Conservation (phyloP, 257 asterid genomes). For the Handroanthus guayacan region DNA sequence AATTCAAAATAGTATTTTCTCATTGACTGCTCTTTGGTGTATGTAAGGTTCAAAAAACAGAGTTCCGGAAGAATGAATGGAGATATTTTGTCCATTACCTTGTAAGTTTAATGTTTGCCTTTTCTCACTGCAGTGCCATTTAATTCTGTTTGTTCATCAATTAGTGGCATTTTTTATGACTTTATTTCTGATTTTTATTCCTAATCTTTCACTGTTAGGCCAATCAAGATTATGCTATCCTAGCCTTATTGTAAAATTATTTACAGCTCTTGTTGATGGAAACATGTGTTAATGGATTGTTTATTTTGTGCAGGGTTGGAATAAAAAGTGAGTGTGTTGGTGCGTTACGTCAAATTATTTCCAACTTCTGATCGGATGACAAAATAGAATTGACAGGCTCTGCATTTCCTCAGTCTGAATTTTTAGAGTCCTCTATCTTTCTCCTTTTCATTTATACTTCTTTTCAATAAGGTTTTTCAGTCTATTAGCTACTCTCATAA, state of each 20-base stretch:
- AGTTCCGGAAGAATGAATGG: constrained; percentile 87
- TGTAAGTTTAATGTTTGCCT: constrained; percentile 55
- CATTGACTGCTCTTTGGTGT: constrained; percentile 37
- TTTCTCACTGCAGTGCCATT: constrained; percentile 4
- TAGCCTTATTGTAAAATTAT: constrained; percentile 22
- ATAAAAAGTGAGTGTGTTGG: constrained; percentile 81
- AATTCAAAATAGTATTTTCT: constrained; percentile 19
- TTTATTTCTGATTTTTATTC: constrained; percentile 4
- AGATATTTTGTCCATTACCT: constrained; percentile 94
- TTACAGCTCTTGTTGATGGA: constrained; percentile 1
- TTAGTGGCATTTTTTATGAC: constrained; percentile 24
- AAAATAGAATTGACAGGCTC: constrained; percentile 4
- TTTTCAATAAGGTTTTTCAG: background rate
- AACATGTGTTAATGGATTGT: constrained; percentile 28
- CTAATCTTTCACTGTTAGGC: background rate
- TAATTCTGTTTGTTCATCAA: constrained; percentile 13
- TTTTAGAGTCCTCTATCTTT: constrained; percentile 29
- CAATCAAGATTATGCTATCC: background rate
- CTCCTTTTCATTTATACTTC: constrained; percentile 15
- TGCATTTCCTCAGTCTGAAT: constrained; percentile 17
- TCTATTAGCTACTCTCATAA: background rate
- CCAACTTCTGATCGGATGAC: constrained; percentile 24
- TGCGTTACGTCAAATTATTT: constrained; percentile 30
- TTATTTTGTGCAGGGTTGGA: constrained; percentile 88
- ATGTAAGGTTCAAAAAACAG: constrained; percentile 87